Base-by-base conservation (phyloP, 129 eudicot genomes). In the Chrysanthemum lavandulifolium region DNA sequence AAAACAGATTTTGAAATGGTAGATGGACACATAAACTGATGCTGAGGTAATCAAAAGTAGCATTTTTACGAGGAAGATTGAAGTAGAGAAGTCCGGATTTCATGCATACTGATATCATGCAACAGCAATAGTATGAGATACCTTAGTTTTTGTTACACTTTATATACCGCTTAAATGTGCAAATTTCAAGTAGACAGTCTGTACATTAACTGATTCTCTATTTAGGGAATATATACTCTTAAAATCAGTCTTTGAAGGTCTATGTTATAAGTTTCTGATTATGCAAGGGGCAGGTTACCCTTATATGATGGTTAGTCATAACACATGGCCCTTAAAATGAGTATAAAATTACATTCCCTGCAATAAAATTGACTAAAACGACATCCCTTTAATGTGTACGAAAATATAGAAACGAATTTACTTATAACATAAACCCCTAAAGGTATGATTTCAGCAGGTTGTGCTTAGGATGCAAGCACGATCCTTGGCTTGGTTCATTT, bases 41-140 rank as follows among this genome's bases (percentile, higher is more conserved):
- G 65, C 12, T 25, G 16, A 60, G 64, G 36, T 4, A 36, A 36
- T 36, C 43, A 36, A 36, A 36, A 36, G 9, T 36, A 33, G 40
- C 40, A 36, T 36, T 36, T 36, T 36, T 51, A 63, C 11, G 50
- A 49, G 73, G 61, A 49, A 47, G 23, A 68, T 52, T 13, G 18
- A 52, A 11, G 57, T 11, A 3, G 18, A n/a, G 15, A 25, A 68
- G 47, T 51, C 47, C 68, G 31, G 8, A 19, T 19, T 48, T 18
- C 25, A 69, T 52, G 73, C 54, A 29, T 3, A 47, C 25, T 68
- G 49, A n/a, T 68, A 27, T 29, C 50, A 52, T 53, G 6, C 48
- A 29, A 25, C 29, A 5, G 8, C 43, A 51, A 51, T 2, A 49
- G 21, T 2, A 25, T 29, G 3, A 51, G 56, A 52, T 13, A 52